Evolutionary conservation across 2,329 filamentous ascomycete species (phyloP), one percentile per base, ranked within the genome.

Genomic region (Verticillium alfalfae): DNA sequence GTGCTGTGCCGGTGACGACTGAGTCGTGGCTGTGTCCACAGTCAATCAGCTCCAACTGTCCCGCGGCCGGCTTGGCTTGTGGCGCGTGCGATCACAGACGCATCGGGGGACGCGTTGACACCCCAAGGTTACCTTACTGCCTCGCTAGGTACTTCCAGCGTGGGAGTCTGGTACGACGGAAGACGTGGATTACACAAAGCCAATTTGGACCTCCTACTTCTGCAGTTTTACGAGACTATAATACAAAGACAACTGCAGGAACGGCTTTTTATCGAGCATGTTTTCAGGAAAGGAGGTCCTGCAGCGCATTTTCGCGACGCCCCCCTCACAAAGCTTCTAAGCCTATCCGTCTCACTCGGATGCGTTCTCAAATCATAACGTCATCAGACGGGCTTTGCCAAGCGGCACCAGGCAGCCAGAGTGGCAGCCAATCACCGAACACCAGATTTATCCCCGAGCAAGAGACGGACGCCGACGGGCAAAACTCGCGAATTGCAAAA

Each of bases 381-480:
- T 52, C 45, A 52, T 52, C 45, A 52, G n/a, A 8, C 45, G 45
- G 45, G 45, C n/a, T 22, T 26, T 52, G 45, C 45, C 45, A 52
- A 52, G 45, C 45, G 45, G 45, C 45, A 52, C 45, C 45, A 52
- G 45, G 45, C 45, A 52, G 45, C 63, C 60, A 64, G 64, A 41
- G 39, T 60, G 63, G 64, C 65, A 66, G 58, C 74, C 74, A 76
- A 76, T 76, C 61, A 70, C 34, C 59, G 62, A 26, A 36, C 56
- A 34, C 61, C 58, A 62, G 61, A 69, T 66, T 70, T 76, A 75
- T 73, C 72, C 66, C 73, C 73, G 73, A 76, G 68, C 65, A 58
- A 57, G 71, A 72, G 71, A 74, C 71, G 71, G 71, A 73, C 64
- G 63, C 62, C 58, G 61, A 64, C 70, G 45, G 45, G 45, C 45